A percentile compares a stretch with the other conserved stretches of the same genome.
Evolutionary conservation across 768 basidiomycete genomes (phyloP).

Genomic region (Collybia sp.): DNA sequence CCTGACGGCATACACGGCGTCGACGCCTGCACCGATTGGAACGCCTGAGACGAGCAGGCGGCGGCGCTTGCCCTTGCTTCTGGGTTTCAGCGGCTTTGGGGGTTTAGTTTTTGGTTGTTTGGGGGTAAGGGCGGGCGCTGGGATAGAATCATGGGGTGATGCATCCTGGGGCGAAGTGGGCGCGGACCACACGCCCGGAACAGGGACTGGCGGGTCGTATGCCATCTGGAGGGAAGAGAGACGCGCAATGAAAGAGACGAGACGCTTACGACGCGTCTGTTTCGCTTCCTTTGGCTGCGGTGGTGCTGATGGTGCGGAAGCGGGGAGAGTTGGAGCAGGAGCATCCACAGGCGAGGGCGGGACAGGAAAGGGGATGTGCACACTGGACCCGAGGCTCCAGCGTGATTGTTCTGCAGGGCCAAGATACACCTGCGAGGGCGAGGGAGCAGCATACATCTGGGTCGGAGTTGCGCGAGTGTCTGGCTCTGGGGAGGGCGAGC

Average conservation of each 20-base stretch:
- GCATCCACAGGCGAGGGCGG: not conserved
- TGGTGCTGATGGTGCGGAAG: too few relatives aligned
- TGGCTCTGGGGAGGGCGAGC: not conserved
- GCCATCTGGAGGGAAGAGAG: not conserved
- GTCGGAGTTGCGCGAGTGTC: not conserved
- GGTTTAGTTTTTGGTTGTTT: too few relatives aligned
- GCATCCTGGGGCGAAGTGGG: not conserved
- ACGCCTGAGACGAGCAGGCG: not conserved
- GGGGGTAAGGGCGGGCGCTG: not conserved
- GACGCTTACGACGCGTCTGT: not conserved
- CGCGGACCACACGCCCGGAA: not conserved
- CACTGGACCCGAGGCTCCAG: conserved; percentile 12
- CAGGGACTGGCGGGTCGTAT: not conserved
- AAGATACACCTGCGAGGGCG: conserved; percentile 22
- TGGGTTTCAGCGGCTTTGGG: too few relatives aligned
- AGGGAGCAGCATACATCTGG: conserved; percentile 8
- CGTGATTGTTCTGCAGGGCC: conserved; percentile 11
- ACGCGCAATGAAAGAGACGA: not conserved
- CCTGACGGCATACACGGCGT: conserved; percentile 12
- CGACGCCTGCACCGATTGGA: not conserved
- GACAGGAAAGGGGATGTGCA: not conserved
- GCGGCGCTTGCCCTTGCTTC: too few relatives aligned
- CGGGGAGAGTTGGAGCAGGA: not conserved
- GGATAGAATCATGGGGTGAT: not conserved
- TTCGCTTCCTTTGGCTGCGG: too few relatives aligned